These are phyloP conservation scores for Colletotrichum costaricense DNA, from an alignment of 2,329 filamentous ascomycete genomes.

Conservation along the genomic window DNA sequence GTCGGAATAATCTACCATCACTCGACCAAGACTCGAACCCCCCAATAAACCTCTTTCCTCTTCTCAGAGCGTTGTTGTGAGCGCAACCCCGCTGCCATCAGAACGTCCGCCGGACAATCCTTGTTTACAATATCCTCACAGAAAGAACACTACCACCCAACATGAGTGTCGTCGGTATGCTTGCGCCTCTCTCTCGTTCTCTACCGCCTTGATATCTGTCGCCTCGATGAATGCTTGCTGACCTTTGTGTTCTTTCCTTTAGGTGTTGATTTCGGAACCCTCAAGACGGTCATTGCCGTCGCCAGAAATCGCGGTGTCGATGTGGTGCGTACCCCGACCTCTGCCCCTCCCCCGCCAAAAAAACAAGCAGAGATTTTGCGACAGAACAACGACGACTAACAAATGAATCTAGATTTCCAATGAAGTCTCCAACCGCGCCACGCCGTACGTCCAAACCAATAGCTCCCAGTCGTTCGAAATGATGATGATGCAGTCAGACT, in stretches of 20 bases:
- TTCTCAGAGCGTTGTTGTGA: slow-evolving; percentile 26
- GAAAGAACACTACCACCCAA: slow-evolving; percentile 44
- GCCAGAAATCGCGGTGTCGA: slow-evolving; percentile 98
- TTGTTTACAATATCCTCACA: slow-evolving; percentile 29
- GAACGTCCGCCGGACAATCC: slow-evolving; percentile 11
- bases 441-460: slow-evolving; percentile 79
- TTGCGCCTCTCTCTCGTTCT: slow-evolving; percentile 2
- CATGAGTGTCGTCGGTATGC: slow-evolving; percentile 69
- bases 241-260: slow-evolving; percentile 24
- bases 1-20: slow-evolving; percentile 27
- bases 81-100: slow-evolving; percentile 32
- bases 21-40: slow-evolving; percentile 5
- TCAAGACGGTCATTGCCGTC: slow-evolving; percentile 97
- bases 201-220: not conserved
- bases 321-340: slow-evolving; percentile 77
- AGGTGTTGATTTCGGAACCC: slow-evolving; percentile 94
- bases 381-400: slow-evolving; percentile 30
- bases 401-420: slow-evolving; percentile 83
- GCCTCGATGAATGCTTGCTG: slow-evolving; percentile 19
- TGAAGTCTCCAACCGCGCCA: slow-evolving; percentile 98
- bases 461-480: slow-evolving; percentile 8
- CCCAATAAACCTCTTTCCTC: slow-evolving; percentile 3
- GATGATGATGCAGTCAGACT: slow-evolving; percentile 36
- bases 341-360: slow-evolving; percentile 27
- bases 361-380: slow-evolving; percentile 7